Evolutionary conservation across 2,329 filamentous ascomycete genomes (phyloP).

Genomic region (Grosmannia huntii): DNA sequence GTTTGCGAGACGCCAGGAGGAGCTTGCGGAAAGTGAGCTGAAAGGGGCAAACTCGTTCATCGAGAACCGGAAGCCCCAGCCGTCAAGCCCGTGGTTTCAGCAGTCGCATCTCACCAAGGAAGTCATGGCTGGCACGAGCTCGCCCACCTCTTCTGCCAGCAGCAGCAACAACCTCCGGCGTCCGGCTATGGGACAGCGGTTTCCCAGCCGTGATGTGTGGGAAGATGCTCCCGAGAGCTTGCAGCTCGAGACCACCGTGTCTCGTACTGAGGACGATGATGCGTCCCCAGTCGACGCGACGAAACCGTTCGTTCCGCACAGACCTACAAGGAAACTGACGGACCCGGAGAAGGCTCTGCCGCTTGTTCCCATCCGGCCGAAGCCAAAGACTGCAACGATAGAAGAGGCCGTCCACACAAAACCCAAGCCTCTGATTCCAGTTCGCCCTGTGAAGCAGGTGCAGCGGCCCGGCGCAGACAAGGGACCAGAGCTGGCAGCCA

Average conservation of each 20-base stretch:
- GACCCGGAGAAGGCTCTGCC: constrained; percentile 26
- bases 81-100: constrained; percentile 32
- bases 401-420: constrained; percentile 15
- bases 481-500: constrained; percentile 32
- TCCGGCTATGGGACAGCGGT: constrained; percentile 46
- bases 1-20: constrained; percentile 54
- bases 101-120: constrained; percentile 39
- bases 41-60: constrained; percentile 8
- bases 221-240: constrained; percentile 83
- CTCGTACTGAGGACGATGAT: constrained; percentile 37
- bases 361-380: constrained; percentile 38
- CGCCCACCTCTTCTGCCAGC: constrained; percentile 8
- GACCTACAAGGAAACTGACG: constrained; percentile 32
- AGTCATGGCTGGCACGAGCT: background rate
- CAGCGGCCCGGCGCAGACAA: constrained; percentile 24
- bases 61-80: constrained; percentile 31
- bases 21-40: constrained; percentile 41
- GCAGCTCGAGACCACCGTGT: constrained; percentile 64
- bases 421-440: constrained; percentile 47
- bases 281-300: constrained; percentile 25
- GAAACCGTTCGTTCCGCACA: constrained; percentile 50
- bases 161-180: constrained; percentile 28
- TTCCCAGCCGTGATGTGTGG: constrained; percentile 89
- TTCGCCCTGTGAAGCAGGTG: constrained; percentile 42
- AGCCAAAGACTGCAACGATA: constrained; percentile 25